Percentiles rank a stretch among this genome's conserved stretches.
Evolutionary conservation across 2,329 filamentous ascomycete genomes (phyloP).

Genomic region (Ceratocystis albifundus): DNA sequence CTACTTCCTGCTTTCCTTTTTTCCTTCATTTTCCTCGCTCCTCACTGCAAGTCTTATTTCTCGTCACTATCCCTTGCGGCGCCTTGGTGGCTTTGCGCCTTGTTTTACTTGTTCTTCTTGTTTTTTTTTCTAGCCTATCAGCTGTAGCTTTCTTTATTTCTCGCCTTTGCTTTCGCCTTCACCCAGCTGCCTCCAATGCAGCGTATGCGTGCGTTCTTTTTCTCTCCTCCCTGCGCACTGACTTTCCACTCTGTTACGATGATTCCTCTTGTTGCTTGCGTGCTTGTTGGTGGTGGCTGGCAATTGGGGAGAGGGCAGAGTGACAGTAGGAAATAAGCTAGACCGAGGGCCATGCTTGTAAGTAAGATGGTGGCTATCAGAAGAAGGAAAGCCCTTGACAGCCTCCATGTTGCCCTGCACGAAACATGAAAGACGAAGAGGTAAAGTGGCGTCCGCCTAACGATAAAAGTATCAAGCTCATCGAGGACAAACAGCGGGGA

Average conservation of each 20-base stretch:
- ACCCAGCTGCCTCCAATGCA: background rate
- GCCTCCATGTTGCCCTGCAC: background rate
- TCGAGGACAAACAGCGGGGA: background rate
- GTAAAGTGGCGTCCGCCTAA: background rate
- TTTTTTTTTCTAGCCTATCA: no score
- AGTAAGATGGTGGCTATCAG: no score
- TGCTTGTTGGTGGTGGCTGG: no score
- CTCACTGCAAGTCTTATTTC: background rate
- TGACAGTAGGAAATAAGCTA: no score
- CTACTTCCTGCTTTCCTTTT: background rate
- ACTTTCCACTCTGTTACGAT: no score
- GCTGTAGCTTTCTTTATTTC: background rate
- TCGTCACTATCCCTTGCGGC: conserved; percentile 4
- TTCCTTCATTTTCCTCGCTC: background rate
- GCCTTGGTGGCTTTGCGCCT: background rate
- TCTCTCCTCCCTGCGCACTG: no score
- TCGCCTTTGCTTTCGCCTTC: background rate
- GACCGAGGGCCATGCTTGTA: no score
- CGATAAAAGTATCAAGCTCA: background rate
- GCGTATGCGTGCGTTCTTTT: no score
- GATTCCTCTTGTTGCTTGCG: no score
- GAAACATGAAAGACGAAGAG: background rate
- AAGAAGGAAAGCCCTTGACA: background rate
- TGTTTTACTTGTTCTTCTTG: background rate
- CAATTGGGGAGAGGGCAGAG: no score